Evolutionary conservation across 2,329 filamentous ascomycete genomes (phyloP), one percentile per base, ranked within the genome.

Genomic region (Cladosporium sp.): DNA sequence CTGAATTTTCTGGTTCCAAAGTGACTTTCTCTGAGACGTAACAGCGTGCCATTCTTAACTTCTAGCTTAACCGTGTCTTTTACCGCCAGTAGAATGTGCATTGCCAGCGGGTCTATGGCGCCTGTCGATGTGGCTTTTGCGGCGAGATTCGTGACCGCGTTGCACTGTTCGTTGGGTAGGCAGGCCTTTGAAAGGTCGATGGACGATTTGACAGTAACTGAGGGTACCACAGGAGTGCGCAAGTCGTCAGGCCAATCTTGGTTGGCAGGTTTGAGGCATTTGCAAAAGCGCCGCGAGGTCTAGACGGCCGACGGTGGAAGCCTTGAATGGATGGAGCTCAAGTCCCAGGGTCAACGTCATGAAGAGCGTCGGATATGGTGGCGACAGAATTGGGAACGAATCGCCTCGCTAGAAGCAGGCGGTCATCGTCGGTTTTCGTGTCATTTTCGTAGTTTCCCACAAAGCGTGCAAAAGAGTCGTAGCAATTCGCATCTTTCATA

Each of bases 401-500:
- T 62, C 33, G 18, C 61, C 35, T 49, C 26, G 14, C 37, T 56
- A 33, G 7, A 18, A n/a, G 28, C 35, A 52, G 46, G 50, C 59
- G 59, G 29, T 62, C 59, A n/a, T 62, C 33, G n/a, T 62, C 29
- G 23, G 29, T 18, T 35, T 56, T 63, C 49, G 12, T 46, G 33
- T 63, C 61, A 11, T 55, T 44, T 23, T 63, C 61, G 50, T 52
- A 33, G 55, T 52, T 63, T 56, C 50, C 61, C 50, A 53, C 26
- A 56, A 63, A 63, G 61, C 50, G 35, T 63, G 61, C 61, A 56
- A 56, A 56, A 63, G 50, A 55, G 37, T 63, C 61, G 37, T 63
- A 56, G 50, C 61, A 63, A 62, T 16, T 40, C 44, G 35, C 35
- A 63, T 44, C 33, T 57, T 46, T 49, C 61, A 56, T 55, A 46